A percentile compares a stretch with the other conserved stretches of the same genome.
These are phyloP conservation scores for Cyamopsis tetragonoloba DNA, from an alignment of 306 rosid genomes.

Conservation along the genomic window DNA sequence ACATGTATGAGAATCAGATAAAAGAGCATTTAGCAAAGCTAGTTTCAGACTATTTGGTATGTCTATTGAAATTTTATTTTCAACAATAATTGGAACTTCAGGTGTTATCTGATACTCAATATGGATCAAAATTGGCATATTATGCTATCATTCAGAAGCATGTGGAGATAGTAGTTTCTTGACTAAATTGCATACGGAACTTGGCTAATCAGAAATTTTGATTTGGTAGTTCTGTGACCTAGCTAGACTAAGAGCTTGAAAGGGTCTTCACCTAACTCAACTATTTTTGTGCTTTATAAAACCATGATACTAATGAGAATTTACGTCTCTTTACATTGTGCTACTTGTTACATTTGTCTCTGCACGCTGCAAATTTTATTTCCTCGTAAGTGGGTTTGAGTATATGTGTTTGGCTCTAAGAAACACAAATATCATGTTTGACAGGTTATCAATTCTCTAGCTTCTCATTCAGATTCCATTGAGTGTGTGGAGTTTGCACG, in stretches of 20 bases:
- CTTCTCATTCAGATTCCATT: constrained; percentile 66
- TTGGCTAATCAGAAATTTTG: not conserved
- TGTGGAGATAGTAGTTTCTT: not conserved
- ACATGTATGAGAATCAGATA: constrained; percentile 10
- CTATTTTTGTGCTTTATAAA: not conserved
- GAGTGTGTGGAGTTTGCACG: constrained; percentile 74
- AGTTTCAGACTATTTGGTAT: not conserved
- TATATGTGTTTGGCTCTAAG: constrained; percentile 17
- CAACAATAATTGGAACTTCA: not conserved
- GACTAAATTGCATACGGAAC: not conserved
- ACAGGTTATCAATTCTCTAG: constrained; percentile 72
- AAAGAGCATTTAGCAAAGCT: not conserved
- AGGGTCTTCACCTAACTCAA: not conserved
- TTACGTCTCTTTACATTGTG: not conserved
- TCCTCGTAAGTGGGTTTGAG: not conserved
- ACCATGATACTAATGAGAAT: too few species aligned
- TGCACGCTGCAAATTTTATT: constrained; percentile 9
- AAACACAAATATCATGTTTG: constrained; percentile 8
- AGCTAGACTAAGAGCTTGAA: not conserved
- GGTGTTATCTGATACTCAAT: not conserved
- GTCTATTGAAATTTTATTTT: not conserved
- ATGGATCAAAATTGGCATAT: constrained; percentile 16
- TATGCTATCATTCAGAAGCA: not conserved
- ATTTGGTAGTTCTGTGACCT: not conserved
- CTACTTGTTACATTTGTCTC: constrained; percentile 13